Conservation (phyloP, 441 rosid species). For the Rhodomyrtus psidioides region DNA sequence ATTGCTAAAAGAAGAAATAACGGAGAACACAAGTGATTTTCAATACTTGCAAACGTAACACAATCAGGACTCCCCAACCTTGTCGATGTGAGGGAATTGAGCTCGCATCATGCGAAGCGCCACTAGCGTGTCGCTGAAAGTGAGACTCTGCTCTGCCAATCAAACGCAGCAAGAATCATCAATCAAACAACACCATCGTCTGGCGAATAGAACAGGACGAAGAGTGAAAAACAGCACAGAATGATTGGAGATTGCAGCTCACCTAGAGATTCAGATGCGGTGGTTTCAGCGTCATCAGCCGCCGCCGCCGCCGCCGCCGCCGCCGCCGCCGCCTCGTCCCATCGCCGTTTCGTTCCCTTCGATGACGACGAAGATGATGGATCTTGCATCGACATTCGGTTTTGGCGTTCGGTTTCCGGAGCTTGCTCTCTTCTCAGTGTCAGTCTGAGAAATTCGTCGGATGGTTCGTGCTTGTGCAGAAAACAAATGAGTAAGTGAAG, state of each 20-base stretch:
- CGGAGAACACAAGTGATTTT: background rate
- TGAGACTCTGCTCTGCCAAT: conserved; percentile 54
- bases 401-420: background rate
- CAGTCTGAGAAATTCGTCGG: background rate
- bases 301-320: conserved; percentile 7
- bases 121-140: conserved; percentile 64
- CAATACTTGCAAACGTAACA: background rate
- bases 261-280: conserved; percentile 2
- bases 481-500: background rate
- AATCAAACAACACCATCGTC: background rate
- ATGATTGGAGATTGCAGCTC: background rate
- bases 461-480: background rate
- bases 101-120: conserved; percentile 86
- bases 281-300: background rate
- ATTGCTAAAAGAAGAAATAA: background rate
- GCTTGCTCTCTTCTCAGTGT: background rate
- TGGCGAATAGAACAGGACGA: background rate
- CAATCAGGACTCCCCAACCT: conserved; percentile 27
- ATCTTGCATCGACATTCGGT: background rate
- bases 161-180: background rate
- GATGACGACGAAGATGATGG: conserved; percentile 1
- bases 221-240: background rate
- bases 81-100: conserved; percentile 75
- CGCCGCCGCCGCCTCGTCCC: conserved; percentile 17
- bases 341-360: conserved; percentile 31